These are phyloP conservation scores for Penicillium palitans DNA, from an alignment of 2,329 filamentous ascomycete species.

Conservation along the genomic window DNA sequence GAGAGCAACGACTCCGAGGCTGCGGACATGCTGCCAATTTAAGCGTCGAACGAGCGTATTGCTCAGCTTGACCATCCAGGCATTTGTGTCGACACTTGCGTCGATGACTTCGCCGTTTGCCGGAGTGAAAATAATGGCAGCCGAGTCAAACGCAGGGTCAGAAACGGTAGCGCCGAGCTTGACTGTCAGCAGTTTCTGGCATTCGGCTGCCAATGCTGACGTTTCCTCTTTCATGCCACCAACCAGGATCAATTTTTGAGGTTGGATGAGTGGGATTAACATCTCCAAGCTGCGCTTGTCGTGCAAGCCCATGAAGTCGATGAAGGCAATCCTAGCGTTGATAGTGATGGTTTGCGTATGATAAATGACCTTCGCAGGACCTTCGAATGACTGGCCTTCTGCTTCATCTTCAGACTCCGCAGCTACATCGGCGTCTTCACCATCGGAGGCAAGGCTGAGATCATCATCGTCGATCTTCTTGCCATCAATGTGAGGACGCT, in stretches of 20 bases:
- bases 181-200: conserved; percentile 63
- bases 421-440: conserved; percentile 61
- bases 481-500: conserved; percentile 57
- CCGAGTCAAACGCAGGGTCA: conserved; percentile 48
- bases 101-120: conserved; percentile 71
- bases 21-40: conserved; percentile 92
- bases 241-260: conserved; percentile 90
- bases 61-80: conserved; percentile 91
- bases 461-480: conserved; percentile 43
- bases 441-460: conserved; percentile 49
- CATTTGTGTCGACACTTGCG: conserved; percentile 95
- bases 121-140: conserved; percentile 77
- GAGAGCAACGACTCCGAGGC: conserved; percentile 87
- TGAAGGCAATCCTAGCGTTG: conserved; percentile 75
- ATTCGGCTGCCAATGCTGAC: conserved; percentile 72
- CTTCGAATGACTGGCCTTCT: conserved; percentile 53
- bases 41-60: conserved; percentile 80
- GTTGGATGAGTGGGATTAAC: conserved; percentile 89
- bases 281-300: conserved; percentile 93
- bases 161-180: conserved; percentile 38
- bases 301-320: conserved; percentile 90
- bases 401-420: conserved; percentile 56
- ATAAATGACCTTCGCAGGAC: conserved; percentile 74
- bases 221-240: conserved; percentile 80
- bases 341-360: conserved; percentile 64